Evolutionary conservation across 2,329 filamentous ascomycete species (phyloP), one percentile per base, ranked within the genome.

Genomic region (Ramichloridium luteum): DNA sequence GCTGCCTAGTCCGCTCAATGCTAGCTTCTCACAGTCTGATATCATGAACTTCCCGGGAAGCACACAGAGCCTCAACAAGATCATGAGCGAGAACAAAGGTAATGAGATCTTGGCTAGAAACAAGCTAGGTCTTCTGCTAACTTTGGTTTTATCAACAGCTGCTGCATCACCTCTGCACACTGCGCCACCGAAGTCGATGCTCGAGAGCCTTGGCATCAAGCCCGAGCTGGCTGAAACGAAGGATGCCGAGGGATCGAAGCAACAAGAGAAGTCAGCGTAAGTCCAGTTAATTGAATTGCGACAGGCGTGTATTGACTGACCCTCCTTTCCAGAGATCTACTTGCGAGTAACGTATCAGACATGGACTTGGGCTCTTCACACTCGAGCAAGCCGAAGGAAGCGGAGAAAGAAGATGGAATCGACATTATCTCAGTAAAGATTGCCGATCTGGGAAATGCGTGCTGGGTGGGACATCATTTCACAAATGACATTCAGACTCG

Each of bases 401-500:
- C 68, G 47, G 64, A 65, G 41, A 34, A 36, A 16, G 71, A 82
- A 15, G 49, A 61, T 17, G 52, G 56, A n/a, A 67, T 69, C 45
- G 81, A 86, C 41, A 80, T 85, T 43, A 96, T 98, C 48, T 94
- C 88, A 18, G 90, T 98, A 57, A 98, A 98, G 65, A 98, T 98
- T 63, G 90, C 90, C 25, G 90, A 98, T 65, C 67, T 98, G 34
- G 90, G 90, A 38, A 98, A 98, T 56, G 90, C 90, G 13, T 98
- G 90, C 64, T 98, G 90, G 90, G 86, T 93, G 16, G 85, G 85
- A 44, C 90, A 98, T 55, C 90, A 98, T 60, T 98, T 98, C 61
- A 98, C 90, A 53, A 94, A 98, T 55, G 90, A 98, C 56, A 98
- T 98, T 50, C 90, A 98, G 57, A 98, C 90, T 6, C 72, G 90